phyloP scores from a whole-genome alignment of 2,329 filamentous ascomycete species.

The Pleomassaria siparia region DNA sequence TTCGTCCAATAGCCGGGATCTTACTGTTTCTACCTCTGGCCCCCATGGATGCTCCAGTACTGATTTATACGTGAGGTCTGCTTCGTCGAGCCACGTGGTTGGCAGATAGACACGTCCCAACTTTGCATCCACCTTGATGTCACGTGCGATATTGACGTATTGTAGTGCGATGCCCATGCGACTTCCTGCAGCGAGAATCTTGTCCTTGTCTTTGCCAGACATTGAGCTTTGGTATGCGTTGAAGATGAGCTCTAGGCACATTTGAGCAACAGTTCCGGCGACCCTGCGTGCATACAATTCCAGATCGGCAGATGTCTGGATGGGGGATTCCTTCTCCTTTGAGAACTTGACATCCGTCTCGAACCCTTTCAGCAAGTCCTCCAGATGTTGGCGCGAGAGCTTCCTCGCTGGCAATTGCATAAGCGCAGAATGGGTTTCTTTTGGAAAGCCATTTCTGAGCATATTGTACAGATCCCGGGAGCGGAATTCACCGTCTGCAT shows the following conservation, averaged over 20 bases:
- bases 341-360: conserved; percentile 66
- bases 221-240: conserved; percentile 51
- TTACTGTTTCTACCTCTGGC: conserved; percentile 52
- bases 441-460: conserved; percentile 57
- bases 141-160: conserved; percentile 75
- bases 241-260: conserved; percentile 68
- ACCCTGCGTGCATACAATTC: conserved; percentile 67
- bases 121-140: conserved; percentile 67
- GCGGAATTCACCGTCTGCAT: conserved; percentile 29
- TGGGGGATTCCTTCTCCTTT: conserved; percentile 47
- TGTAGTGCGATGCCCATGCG: conserved; percentile 75
- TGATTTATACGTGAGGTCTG: conserved; percentile 56
- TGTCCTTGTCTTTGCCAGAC: conserved; percentile 34
- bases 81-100: conserved; percentile 62
- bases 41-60: conserved; percentile 56
- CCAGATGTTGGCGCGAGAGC: conserved; percentile 61
- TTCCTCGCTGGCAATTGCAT: conserved; percentile 59
- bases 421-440: conserved; percentile 56
- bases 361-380: conserved; percentile 68
- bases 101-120: conserved; percentile 71
- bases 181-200: conserved; percentile 59
- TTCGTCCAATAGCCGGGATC: conserved; percentile 58
- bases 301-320: conserved; percentile 60
- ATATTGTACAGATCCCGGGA: conserved; percentile 4
- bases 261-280: conserved; percentile 70